Conservation (phyloP, 768 basidiomycete species). For the Lentinula boryana region DNA sequence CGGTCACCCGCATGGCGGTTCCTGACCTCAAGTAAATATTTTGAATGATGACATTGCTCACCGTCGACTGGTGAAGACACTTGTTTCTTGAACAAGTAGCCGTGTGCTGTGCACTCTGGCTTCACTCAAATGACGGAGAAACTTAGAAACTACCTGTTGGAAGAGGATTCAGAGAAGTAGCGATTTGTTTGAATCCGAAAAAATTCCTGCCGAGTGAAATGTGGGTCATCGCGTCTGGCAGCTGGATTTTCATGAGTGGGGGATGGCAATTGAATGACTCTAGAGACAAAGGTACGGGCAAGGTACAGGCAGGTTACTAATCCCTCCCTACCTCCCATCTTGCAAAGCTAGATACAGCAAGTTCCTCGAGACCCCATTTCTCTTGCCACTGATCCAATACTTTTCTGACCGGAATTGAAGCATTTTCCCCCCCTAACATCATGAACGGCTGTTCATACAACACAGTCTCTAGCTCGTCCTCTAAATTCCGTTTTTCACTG, state of each 20-base stretch:
- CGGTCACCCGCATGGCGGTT: neutral
- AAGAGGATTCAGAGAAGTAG: neutral
- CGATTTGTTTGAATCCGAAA: neutral
- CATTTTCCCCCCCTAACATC: slow-evolving; percentile 57
- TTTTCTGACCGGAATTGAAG: slow-evolving; percentile 33
- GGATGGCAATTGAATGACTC: neutral
- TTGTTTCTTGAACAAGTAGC: neutral
- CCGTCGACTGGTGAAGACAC: neutral
- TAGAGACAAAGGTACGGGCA: neutral
- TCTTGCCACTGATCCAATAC: slow-evolving; percentile 51
- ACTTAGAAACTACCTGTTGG: neutral
- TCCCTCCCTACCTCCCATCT: slow-evolving; percentile 24
- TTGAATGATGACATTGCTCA: neutral
- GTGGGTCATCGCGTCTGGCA: neutral
- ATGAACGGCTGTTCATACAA: slow-evolving; percentile 72
- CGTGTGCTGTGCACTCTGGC: no score
- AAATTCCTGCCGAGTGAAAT: neutral
- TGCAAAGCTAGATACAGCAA: slow-evolving; percentile 20
- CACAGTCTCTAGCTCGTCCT: slow-evolving; percentile 38
- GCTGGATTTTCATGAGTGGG: neutral
- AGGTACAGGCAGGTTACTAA: neutral
- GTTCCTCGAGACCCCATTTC: slow-evolving; percentile 35
- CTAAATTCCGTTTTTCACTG: slow-evolving; percentile 9
- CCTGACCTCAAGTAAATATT: neutral
- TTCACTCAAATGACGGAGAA: neutral